Conservation (phyloP, 306 rosid genomes). For the Pyrus pyrifolia region DNA sequence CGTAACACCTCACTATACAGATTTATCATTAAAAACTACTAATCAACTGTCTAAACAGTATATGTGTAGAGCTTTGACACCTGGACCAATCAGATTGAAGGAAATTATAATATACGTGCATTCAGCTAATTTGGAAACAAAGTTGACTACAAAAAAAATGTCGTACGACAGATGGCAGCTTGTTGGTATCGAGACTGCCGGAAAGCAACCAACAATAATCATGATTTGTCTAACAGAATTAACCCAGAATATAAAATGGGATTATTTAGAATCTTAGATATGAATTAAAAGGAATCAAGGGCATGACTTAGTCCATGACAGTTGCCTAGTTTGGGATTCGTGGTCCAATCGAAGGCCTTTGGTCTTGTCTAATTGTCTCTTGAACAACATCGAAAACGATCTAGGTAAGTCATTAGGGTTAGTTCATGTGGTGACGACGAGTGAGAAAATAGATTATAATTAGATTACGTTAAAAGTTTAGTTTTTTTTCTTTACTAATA, state of each 20-base stretch:
- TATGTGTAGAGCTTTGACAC: neutral
- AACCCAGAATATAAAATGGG: neutral
- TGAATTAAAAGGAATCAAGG: neutral
- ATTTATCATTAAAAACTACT: neutral
- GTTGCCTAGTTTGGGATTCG: neutral
- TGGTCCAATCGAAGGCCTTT: neutral
- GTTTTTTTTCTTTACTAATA: too few species aligned
- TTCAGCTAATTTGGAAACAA: neutral
- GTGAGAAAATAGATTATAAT: neutral
- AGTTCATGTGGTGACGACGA: neutral
- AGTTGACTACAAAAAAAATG: neutral
- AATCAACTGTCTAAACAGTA: neutral
- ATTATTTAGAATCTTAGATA: neutral
- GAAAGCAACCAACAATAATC: neutral
- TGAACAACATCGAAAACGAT: neutral
- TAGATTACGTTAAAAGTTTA: too few species aligned
- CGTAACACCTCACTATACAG: too few species aligned
- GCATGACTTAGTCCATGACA: neutral
- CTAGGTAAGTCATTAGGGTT: too few species aligned
- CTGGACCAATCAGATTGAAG: constrained; percentile 4
- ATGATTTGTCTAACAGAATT: neutral
- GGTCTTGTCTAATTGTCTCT: neutral
- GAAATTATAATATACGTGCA: neutral
- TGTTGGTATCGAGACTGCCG: neutral
- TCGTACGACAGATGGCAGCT: neutral